Evolutionary conservation across 495 filamentous ascomycete genomes (phyloP).

Genomic region (Cetradonia linearis): DNA sequence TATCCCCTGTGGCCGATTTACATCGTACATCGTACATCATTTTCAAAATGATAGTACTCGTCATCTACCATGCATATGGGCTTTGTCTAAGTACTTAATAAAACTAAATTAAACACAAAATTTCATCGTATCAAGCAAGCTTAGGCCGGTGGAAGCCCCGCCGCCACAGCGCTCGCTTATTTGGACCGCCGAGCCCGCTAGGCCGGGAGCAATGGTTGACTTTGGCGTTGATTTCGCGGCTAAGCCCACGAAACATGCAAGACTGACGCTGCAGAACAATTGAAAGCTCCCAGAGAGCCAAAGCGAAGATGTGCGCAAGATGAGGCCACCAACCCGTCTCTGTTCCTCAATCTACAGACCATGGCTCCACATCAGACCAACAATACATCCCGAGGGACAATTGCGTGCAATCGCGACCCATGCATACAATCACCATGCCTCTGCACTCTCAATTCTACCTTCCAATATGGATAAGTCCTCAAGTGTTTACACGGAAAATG

Average conservation of each 20-base stretch:
- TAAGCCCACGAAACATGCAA: neutral
- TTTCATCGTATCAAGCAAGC: too few relatives aligned
- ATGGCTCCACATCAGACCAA: neutral
- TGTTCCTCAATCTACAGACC: neutral
- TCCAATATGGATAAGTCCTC: conserved; percentile 68
- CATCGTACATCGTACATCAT: too few relatives aligned
- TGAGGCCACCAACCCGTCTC: neutral
- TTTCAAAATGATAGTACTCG: too few relatives aligned
- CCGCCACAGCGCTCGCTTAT: too few relatives aligned
- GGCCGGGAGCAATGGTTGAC: neutral
- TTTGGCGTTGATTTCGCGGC: neutral
- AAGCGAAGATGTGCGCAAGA: neutral
- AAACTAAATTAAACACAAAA: too few relatives aligned
- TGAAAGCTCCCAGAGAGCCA: neutral
- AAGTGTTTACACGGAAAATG: conserved; percentile 73
- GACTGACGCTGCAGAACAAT: neutral
- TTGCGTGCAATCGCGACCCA: conserved; percentile 43
- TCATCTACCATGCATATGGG: too few relatives aligned
- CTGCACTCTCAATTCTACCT: conserved; percentile 66
- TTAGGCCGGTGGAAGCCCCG: too few relatives aligned
- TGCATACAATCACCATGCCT: conserved; percentile 56
- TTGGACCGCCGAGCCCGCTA: too few relatives aligned
- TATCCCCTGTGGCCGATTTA: too few relatives aligned
- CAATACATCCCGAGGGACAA: neutral
- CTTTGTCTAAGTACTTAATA: too few relatives aligned